phyloP scores from a whole-genome alignment of 139 green algal genomes.

The Volvox africanus region DNA sequence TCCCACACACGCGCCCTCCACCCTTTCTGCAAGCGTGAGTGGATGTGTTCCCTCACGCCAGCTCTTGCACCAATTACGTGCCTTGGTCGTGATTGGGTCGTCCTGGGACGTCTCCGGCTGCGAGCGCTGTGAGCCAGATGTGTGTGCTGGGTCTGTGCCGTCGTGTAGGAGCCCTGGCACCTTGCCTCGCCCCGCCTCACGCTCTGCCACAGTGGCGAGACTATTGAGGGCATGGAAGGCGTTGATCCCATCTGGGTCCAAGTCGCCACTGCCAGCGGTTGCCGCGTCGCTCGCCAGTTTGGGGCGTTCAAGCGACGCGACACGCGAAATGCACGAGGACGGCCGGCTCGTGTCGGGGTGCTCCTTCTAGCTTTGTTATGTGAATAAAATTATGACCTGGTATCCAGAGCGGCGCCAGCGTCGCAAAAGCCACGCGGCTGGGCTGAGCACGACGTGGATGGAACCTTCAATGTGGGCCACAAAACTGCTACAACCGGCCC shows the following conservation, averaged over 20 bases:
- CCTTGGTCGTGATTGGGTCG: conserved; percentile 50
- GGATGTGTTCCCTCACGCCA: background rate
- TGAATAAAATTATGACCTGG: background rate
- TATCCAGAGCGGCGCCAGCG: background rate
- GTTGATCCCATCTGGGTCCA: conserved; percentile 32
- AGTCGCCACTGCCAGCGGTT: background rate
- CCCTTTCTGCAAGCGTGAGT: too few species aligned
- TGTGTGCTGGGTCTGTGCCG: background rate
- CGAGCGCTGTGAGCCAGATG: conserved; percentile 24
- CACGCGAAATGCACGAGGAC: background rate
- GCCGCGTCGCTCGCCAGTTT: conserved; percentile 42
- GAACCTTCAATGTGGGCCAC: background rate
- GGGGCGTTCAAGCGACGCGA: background rate
- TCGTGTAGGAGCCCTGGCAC: background rate
- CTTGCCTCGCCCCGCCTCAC: conserved; percentile 34
- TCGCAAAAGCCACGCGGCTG: background rate
- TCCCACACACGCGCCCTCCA: too few species aligned
- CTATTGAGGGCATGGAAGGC: conserved; percentile 41
- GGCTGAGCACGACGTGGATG: background rate
- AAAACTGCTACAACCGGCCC: background rate
- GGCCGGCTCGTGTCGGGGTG: background rate
- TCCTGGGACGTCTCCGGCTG: conserved; percentile 47
- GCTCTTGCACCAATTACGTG: background rate
- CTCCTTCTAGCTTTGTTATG: background rate
- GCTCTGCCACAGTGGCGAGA: conserved; percentile 24